Evolutionary conservation across 2,329 filamentous ascomycete species (phyloP).

Genomic region (Atkinsonella texensis): DNA sequence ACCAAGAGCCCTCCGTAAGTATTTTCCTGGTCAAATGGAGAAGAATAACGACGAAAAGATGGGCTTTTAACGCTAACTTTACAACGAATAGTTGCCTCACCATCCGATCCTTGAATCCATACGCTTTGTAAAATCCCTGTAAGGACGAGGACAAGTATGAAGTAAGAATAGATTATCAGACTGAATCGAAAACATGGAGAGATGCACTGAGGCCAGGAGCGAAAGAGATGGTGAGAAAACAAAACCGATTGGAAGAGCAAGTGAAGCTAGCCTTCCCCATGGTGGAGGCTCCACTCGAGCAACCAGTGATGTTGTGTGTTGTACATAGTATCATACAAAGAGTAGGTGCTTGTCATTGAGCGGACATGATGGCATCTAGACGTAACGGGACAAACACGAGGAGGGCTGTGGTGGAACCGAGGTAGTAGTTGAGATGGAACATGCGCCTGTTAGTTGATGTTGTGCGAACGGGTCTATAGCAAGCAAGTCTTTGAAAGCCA

Average conservation of each 20-base stretch:
- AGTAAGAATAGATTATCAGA: constrained; percentile 2
- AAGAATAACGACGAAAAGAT: neutral
- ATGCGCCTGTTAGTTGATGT: too few relatives aligned
- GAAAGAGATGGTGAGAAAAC: constrained; percentile 1
- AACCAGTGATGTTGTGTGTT: constrained; percentile 10
- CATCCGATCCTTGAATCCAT: constrained; percentile 74
- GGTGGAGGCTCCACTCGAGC: neutral
- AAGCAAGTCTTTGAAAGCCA: too few relatives aligned
- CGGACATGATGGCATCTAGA: constrained; percentile 2
- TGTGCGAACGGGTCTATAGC: too few relatives aligned
- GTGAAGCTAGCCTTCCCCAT: neutral
- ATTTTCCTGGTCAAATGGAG: too few relatives aligned
- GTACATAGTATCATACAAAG: constrained; percentile 11
- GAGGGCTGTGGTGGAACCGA: neutral
- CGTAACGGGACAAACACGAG: neutral
- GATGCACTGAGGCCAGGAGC: neutral
- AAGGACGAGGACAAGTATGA: neutral
- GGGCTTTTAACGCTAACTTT: neutral
- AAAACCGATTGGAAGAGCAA: constrained; percentile 5
- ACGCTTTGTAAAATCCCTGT: constrained; percentile 39
- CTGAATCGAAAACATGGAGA: constrained; percentile 2
- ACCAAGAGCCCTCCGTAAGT: constrained; percentile 99
- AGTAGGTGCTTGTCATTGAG: constrained; percentile 5
- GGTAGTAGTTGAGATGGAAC: neutral
- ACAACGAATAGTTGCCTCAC: constrained; percentile 53